Conservation (phyloP, 129 eudicot genomes). For the Lactuca sativa region DNA sequence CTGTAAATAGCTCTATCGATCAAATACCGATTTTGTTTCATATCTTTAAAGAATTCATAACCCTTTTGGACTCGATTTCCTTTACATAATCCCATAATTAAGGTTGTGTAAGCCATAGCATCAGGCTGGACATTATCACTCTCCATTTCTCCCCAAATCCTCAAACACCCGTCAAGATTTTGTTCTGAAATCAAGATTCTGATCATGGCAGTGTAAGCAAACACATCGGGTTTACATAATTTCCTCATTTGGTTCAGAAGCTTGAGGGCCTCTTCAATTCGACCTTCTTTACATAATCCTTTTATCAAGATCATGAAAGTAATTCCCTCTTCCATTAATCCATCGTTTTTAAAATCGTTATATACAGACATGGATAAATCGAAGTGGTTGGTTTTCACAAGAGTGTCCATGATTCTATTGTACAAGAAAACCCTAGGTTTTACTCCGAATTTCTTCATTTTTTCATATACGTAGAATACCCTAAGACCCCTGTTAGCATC, state of each 20-base stretch:
- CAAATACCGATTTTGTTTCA: constrained; percentile 68
- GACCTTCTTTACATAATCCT: constrained; percentile 83
- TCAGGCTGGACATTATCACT: constrained; percentile 77
- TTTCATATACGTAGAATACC: constrained; percentile 84
- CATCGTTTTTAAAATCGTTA: constrained; percentile 67
- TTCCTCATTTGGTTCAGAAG: constrained; percentile 63
- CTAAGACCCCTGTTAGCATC: constrained; percentile 90
- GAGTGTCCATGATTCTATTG: constrained; percentile 82
- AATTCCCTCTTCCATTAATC: constrained; percentile 62
- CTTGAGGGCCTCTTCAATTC: constrained; percentile 55
- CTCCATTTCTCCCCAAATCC: constrained; percentile 81
- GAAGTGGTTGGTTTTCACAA: constrained; percentile 69
- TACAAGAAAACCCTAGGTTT: constrained; percentile 80
- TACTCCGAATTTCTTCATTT: constrained; percentile 90
- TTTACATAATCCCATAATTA: constrained; percentile 66
- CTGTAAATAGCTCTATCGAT: constrained; percentile 83
- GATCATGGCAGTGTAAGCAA: constrained; percentile 92
- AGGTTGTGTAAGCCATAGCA: constrained; percentile 84
- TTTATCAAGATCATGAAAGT: constrained; percentile 84
- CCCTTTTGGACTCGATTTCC: constrained; percentile 63
- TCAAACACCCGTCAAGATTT: constrained; percentile 74
- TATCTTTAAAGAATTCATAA: constrained; percentile 62
- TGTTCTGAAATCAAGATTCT: constrained; percentile 66
- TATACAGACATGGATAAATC: constrained; percentile 76
- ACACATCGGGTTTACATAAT: constrained; percentile 85